Base-by-base conservation (phyloP, 2,329 filamentous ascomycete genomes). In the Acrocalymma vagum region DNA sequence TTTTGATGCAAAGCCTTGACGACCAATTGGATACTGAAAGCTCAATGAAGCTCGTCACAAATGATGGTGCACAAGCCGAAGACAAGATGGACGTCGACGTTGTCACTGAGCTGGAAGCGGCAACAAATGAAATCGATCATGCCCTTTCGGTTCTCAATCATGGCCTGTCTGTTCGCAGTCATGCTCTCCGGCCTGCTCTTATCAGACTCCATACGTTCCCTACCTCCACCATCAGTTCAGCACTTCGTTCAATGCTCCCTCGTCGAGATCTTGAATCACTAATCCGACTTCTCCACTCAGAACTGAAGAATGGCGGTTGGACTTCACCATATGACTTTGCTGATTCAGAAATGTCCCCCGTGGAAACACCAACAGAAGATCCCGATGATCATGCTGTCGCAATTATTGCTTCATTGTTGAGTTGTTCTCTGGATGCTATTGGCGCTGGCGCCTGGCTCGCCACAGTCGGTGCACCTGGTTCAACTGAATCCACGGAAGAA, bases 241-340 rank as follows among this genome's bases (percentile, higher is more conserved):
- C 82, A 3, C 77, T 93, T 29, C 83, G 86, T 26, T 75, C 77
- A 9, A 79, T 79, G 18, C 81, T 90, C 45, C 78, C 80, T 31
- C 84, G 82, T 3, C 79, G 86, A 49, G 86, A 92, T 53, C 82
- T 87, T 16, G 74, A 90, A 9, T 84, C 84, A 23, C 78, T 93
- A 37, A 85, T 92, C 54, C 81, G 87, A 52, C 76, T 91, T 5
- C 76, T 93, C 20, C 83, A 88, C 40, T 78, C 86, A 50, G 87
- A 92, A 70, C 77, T 93, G 29, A 82, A 85, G 35, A 82, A 84
- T 51, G 88, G 88, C 42, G 85, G 85, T 21, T 93, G 88, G 88
- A 90, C 86, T 0, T 81, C 83, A 13, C 78, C 82, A 15, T 90
- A 91, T 65, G 71, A 88, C 24, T 86, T 88, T 55, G 69, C 73